Percentiles rank a stretch among this genome's conserved stretches.
These are phyloP conservation scores for Aspergillus piperis DNA, from an alignment of 2,329 filamentous ascomycete species.

Conservation along the genomic window DNA sequence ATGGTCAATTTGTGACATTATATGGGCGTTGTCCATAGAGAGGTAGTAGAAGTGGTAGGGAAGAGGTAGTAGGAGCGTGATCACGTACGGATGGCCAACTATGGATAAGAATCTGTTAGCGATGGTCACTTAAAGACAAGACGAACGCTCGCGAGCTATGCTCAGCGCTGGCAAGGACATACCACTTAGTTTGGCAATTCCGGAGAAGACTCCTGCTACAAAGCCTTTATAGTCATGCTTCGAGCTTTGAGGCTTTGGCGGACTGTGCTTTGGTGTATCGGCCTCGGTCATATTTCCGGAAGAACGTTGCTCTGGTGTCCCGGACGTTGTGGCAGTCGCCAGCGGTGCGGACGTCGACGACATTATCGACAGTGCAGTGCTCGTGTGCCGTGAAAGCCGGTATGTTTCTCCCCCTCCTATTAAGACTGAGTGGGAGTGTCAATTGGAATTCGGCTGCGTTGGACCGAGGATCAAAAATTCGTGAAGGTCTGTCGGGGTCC, in stretches of 20 bases:
- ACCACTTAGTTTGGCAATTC: constrained; percentile 87
- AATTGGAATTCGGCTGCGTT: not conserved
- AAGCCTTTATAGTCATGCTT: constrained; percentile 84
- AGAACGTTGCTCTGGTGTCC: constrained; percentile 7
- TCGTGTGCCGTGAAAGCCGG: not conserved
- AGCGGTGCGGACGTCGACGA: constrained; percentile 22
- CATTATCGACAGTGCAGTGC: constrained; percentile 17
- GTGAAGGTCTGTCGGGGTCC: constrained; percentile 7
- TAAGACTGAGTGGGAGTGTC: not conserved
- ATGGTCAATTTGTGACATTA: not conserved
- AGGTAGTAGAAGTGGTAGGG: not conserved
- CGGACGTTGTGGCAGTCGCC: constrained; percentile 6
- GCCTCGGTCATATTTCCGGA: constrained; percentile 8
- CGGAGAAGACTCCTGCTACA: constrained; percentile 92
- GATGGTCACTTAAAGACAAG: not conserved
- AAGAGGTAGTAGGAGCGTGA: not conserved
- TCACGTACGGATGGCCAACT: constrained; percentile 62
- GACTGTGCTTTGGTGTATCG: constrained; percentile 6
- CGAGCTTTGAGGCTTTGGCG: constrained; percentile 19
- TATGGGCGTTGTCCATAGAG: not conserved
- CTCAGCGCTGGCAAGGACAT: constrained; percentile 32
- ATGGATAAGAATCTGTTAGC: not conserved
- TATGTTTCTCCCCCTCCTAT: not conserved
- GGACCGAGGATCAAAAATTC: not conserved
- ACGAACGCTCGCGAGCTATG: not conserved